Evolutionary conservation across 345 rosid species (phyloP), one percentile per base, ranked within the genome.

Genomic region (Euphorbia pulcherrima): DNA sequence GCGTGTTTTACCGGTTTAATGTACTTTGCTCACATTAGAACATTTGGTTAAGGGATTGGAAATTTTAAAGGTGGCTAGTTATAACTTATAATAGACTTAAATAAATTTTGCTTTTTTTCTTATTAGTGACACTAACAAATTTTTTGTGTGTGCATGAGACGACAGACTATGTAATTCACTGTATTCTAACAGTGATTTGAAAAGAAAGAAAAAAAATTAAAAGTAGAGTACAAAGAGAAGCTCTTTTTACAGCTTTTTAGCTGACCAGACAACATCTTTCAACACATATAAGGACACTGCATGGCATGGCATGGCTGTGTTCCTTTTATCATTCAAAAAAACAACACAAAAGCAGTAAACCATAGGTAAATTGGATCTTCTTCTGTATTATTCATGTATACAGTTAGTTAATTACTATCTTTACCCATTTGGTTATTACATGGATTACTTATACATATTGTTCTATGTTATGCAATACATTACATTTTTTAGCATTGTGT

Each of bases 231-330:
- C 68, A 82, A 81, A 79, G 75, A 21, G 68, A 77, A 71, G 61
- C 71, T 56, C 79, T 83, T 81, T 84, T 71, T 56, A 70, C 90
- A 80, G 83, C 88, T 86, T 89, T 21, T 85, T 79, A 39, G 68
- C 73, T 71, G 68, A 80, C 71, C 69, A 77, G 84, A 83, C 83
- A 85, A 79, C n/a, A n/a, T n/a, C n/a, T n/a, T n/a, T 6, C 18
- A 44, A 44, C 16, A 7, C 1, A 12, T 44, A 12, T 76, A 84
- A 83, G 75, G 83, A 77, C 90, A 80, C 84, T 79, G 88, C 73
- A 61, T 74, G 68, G 50, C 56, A 44, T 44, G 50, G 18, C 50
- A n/a, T n/a, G n/a, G n/a, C n/a, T n/a, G n/a, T 44, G 6, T 62
- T 72, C 60, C 73, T 40, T 72, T 59, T 66, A 66, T 60, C 71